Base-by-base conservation (phyloP, 73 alveolate species). In the Tetrahymena borealis region DNA sequence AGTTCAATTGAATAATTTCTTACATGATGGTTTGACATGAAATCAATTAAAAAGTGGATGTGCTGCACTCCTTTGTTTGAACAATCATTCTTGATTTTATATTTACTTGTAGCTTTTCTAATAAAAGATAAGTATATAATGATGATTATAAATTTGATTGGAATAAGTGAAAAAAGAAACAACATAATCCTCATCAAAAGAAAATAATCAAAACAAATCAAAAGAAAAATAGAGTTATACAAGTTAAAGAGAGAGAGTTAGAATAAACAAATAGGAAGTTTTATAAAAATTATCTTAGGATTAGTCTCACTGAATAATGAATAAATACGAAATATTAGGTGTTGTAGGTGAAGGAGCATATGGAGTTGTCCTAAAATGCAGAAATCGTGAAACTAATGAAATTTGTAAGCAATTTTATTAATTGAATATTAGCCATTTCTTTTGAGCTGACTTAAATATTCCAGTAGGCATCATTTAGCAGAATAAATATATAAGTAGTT, bases 291-390 rank as follows among this genome's bases (percentile, higher is more conserved):
- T 20, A 24, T 60, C n/a, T 8, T 60, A 24, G 85, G 28, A 32
- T 15, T 24, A 60, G 85, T 60, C n/a, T 32, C 28, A 60, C 28
- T 60, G 85, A 60, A 95, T 93, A 33, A 98, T 98, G 99, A 98
- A 97, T 95, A 98, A 98, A 95, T 98, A 98, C 95, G 99, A 98
- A 78, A 98, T 96, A 7, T 90, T 95, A 43, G 99, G 99, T 90
- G 98, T 97, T 20, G 99, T 97, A 18, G 99, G 99, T 32, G 99
- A 97, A 90, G 99, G 99, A 11, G 99, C 99, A 85, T 97, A 97
- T 79, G 99, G 99, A 13, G 97, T 97, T 16, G 99, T 97, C 77
- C 96, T 97, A 90, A 97, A 97, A 85, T 96, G 98, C 39, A 97
- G 95, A 94, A 97, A 97, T 93, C 96, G 96, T 78, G 99, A 96